Evolutionary conservation across 257 asterid genomes (phyloP).

Genomic region (Rubia yunnanensis): DNA sequence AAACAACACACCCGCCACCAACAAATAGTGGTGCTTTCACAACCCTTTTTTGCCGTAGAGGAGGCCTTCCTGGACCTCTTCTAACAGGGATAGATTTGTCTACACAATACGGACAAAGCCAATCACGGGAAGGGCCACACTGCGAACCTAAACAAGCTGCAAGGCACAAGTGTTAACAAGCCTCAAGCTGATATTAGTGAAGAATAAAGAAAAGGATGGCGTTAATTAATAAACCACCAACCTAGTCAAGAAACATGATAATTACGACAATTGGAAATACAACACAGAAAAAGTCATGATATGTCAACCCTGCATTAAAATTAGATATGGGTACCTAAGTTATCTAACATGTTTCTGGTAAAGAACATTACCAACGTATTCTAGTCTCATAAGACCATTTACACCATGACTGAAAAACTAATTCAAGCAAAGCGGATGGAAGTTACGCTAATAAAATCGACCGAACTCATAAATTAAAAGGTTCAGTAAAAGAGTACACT

Average conservation of each 20-base stretch:
- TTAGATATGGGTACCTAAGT: not conserved
- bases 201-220: not conserved
- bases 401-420: not conserved
- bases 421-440: not conserved
- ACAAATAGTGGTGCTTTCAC: conserved; percentile 78
- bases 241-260: not conserved
- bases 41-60: conserved; percentile 70
- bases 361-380: not conserved
- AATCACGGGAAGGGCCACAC: conserved; percentile 43
- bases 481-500: not conserved
- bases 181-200: conserved; percentile 1
- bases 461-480: not conserved
- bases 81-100: conserved; percentile 60
- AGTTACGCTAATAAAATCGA: not conserved
- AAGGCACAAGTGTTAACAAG: conserved; percentile 13
- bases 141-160: conserved; percentile 86
- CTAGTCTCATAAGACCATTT: no score
- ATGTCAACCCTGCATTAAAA: not conserved
- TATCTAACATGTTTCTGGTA: not conserved
- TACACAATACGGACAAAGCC: conserved; percentile 76
- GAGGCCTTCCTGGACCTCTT: conserved; percentile 55
- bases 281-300: not conserved
- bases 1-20: conserved; percentile 92
- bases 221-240: not conserved
- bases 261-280: not conserved